Evolutionary conservation across 352 stramenopile genomes (phyloP).

Genomic region (Vaucheria bursata): DNA sequence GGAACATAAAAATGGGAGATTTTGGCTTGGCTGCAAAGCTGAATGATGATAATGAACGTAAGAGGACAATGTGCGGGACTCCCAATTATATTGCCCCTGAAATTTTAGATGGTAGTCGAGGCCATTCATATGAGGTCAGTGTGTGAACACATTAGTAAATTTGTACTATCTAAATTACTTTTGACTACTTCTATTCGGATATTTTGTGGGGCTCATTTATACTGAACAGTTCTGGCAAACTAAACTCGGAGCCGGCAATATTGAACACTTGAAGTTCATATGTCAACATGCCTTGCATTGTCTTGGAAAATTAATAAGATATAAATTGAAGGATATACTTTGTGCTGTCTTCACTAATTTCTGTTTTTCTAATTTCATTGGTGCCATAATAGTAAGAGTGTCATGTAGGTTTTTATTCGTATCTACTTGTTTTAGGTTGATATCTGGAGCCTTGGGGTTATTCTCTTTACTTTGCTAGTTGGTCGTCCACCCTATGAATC

Average conservation of each 20-base stretch:
- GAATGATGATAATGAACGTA: conserved; percentile 76
- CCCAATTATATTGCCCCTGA: conserved; percentile 85
- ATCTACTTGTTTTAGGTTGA: conserved; percentile 98
- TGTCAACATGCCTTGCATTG: too few relatives aligned
- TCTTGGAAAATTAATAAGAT: too few relatives aligned
- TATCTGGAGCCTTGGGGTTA: conserved; percentile 92
- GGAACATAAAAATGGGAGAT: conserved; percentile 50
- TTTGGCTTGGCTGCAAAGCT: conserved; percentile 68
- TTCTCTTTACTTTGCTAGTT: conserved; percentile 93
- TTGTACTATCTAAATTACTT: too few relatives aligned
- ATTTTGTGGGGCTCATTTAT: too few relatives aligned
- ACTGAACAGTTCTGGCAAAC: too few relatives aligned
- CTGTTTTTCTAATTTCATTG: background rate
- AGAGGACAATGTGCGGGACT: conserved; percentile 88
- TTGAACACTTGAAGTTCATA: too few relatives aligned
- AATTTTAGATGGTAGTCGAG: conserved; percentile 76
- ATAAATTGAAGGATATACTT: too few relatives aligned
- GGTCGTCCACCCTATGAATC: conserved; percentile 94
- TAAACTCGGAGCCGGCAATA: too few relatives aligned
- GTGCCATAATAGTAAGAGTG: background rate
- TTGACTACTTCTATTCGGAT: too few relatives aligned
- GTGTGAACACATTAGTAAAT: background rate
- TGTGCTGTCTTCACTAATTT: background rate
- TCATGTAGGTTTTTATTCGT: background rate
- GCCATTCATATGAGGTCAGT: conserved; percentile 89